A percentile compares a stretch with the other conserved stretches of the same genome.
phyloP scores from a whole-genome alignment of 2,329 filamentous ascomycete genomes.

The Aspergillus caelatus region DNA sequence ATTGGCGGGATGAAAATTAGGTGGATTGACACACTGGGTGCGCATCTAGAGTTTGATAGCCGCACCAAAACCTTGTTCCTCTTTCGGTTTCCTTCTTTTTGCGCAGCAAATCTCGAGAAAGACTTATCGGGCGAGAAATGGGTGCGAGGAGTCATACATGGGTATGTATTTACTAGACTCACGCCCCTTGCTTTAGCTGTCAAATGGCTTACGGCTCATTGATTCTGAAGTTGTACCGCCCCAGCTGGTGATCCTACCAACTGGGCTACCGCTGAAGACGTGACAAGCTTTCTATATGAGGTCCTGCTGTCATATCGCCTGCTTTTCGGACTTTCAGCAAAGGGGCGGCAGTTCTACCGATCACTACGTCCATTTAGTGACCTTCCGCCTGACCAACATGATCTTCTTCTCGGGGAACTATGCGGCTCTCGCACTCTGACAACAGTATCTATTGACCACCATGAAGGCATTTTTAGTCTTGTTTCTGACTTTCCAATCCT shows the following conservation, averaged over 20 bases:
- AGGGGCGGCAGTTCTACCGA: conserved; percentile 4
- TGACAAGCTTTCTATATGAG: conserved; percentile 9
- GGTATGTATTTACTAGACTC: neutral
- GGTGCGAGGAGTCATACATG: neutral
- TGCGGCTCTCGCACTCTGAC: neutral
- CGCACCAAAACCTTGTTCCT: conserved; percentile 9
- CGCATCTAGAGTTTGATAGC: conserved; percentile 13
- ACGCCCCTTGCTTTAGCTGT: too few species aligned
- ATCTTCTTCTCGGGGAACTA: neutral
- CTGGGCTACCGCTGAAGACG: conserved; percentile 14
- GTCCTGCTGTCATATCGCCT: conserved; percentile 12
- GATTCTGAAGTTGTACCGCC: neutral
- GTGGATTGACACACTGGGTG: conserved; percentile 12
- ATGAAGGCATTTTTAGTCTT: neutral
- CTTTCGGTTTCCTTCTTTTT: conserved; percentile 13
- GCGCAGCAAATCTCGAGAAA: neutral
- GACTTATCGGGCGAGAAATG: neutral
- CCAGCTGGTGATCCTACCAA: neutral
- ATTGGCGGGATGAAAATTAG: conserved; percentile 6
- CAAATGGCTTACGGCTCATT: neutral
- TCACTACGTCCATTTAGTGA: conserved; percentile 4
- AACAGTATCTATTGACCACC: neutral
- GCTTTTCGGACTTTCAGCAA: conserved; percentile 12
- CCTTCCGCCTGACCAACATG: neutral
- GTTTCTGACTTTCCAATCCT: neutral